Evolutionary conservation across 805 yeast genomes (phyloP).

Genomic region (Metschnikowia orientalis): DNA sequence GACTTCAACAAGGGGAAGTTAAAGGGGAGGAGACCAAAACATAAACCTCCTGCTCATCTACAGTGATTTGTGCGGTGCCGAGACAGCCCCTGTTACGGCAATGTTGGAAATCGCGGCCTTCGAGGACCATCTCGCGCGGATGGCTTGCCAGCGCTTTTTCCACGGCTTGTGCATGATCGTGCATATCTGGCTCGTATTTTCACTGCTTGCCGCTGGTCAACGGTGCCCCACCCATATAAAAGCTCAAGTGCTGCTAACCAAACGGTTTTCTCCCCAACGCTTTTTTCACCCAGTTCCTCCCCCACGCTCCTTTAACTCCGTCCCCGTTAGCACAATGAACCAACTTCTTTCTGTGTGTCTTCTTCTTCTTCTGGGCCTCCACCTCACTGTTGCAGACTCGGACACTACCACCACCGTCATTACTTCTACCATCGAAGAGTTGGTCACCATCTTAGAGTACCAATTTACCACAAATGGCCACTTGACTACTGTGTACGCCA

Average conservation of each 20-base stretch:
- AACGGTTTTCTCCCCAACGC: too few relatives aligned
- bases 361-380: constrained; percentile 6
- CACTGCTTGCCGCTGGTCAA: neutral
- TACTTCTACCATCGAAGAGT: constrained; percentile 17
- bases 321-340: constrained; percentile 1
- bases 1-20: too few relatives aligned
- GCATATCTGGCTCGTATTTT: neutral
- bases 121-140: too few relatives aligned
- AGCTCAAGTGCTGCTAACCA: neutral
- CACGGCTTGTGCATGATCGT: constrained; percentile 5
- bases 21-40: too few relatives aligned
- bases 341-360: constrained; percentile 5
- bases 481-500: constrained; percentile 24
- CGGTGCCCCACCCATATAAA: neutral
- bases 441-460: constrained; percentile 30
- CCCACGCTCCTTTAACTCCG: neutral
- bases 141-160: too few relatives aligned
- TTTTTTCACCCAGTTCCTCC: constrained; percentile 1
- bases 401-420: constrained; percentile 11
- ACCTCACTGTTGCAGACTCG: constrained; percentile 8
- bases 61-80: too few relatives aligned
- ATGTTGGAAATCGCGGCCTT: too few relatives aligned
- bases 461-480: constrained; percentile 29
- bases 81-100: too few relatives aligned
- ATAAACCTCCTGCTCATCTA: too few relatives aligned